Base-by-base conservation (phyloP, 2,329 filamentous ascomycete species). In the Verticillium tricorpus region DNA sequence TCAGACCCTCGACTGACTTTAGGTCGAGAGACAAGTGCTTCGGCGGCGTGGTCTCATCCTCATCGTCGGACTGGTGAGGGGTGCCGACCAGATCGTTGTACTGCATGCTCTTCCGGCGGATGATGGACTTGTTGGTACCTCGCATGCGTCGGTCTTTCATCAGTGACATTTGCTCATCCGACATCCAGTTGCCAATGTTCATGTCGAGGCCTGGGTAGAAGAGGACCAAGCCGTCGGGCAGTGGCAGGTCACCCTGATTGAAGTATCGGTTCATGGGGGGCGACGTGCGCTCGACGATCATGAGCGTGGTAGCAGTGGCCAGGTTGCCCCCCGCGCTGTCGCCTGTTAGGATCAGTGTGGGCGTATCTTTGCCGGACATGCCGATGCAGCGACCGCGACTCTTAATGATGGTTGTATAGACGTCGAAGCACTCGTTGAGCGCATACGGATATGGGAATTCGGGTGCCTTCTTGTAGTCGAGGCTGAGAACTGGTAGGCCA, bases 181-280 rank as follows among this genome's bases (percentile, higher is more conserved):
- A 93, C 93, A 99, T 98, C 95, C 95, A 99, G 74, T 93, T 97
- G 40, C 92, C 92, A 67, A 98, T 98, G 70, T 96, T 97, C 90
- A 98, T 93, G 70, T 98, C 95, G 63, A 99, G 78, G 0, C 89
- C 89, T 0, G 95, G 95, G 70, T 99, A 99, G 62, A 96, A 88
- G 57, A 97, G 82, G 0, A 98, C 82, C 8, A 98, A 76, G 0
- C 93, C 94, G 59, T 91, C 89, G 0, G 95, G 95, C 0, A 85
- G 73, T 0, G 93, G 89, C 6, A 97, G 80, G 2, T 86, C 79
- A 22, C 78, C 77, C 65, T 87, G 82, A 15, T 81, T 82, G 61
- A 82, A 77, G 74, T 82, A 85, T 57, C 82, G 77, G 28, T 84
- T 80, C 28, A 82, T 80, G 19, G 84, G 81, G 1, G 72, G 71